Evolutionary conservation across 306 rosid genomes (phyloP).

Genomic region (Inga leiocalycina): DNA sequence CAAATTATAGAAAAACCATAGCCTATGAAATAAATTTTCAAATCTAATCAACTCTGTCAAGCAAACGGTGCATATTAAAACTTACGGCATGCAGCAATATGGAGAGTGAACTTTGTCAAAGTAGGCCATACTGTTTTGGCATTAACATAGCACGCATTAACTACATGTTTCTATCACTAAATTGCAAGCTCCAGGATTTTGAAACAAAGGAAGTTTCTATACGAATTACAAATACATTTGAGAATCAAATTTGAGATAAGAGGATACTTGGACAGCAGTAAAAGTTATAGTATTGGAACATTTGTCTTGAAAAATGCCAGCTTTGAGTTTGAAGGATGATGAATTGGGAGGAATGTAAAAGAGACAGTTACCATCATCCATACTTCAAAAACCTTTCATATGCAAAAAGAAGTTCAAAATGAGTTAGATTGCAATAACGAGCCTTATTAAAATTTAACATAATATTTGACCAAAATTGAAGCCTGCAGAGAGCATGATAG

Average conservation of each 20-base stretch:
- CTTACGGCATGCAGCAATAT: not conserved
- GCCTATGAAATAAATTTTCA: slow-evolving; percentile 11
- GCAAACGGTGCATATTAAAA: not conserved
- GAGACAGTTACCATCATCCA: not conserved
- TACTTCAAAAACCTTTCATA: not conserved
- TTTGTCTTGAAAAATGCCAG: not conserved
- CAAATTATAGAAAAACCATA: slow-evolving; percentile 9
- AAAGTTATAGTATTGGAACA: not conserved
- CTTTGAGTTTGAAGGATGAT: not conserved
- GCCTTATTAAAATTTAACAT: not conserved
- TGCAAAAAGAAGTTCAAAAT: slow-evolving; percentile 2
- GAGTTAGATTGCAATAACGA: not conserved
- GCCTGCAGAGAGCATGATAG: not conserved
- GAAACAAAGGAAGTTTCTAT: slow-evolving; percentile 3
- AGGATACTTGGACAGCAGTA: not conserved
- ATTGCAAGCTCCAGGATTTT: not conserved
- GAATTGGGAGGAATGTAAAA: not conserved
- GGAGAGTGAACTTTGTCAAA: slow-evolving; percentile 1
- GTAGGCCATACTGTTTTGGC: slow-evolving; percentile 2
- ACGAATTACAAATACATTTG: not conserved
- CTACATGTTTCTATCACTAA: not conserved
- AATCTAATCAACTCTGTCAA: slow-evolving; percentile 10
- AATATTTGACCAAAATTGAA: not conserved
- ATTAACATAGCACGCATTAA: not conserved
- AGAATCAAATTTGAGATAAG: not conserved